Evolutionary conservation across 345 rosid species (phyloP).

Genomic region (Excoecaria agallocha): DNA sequence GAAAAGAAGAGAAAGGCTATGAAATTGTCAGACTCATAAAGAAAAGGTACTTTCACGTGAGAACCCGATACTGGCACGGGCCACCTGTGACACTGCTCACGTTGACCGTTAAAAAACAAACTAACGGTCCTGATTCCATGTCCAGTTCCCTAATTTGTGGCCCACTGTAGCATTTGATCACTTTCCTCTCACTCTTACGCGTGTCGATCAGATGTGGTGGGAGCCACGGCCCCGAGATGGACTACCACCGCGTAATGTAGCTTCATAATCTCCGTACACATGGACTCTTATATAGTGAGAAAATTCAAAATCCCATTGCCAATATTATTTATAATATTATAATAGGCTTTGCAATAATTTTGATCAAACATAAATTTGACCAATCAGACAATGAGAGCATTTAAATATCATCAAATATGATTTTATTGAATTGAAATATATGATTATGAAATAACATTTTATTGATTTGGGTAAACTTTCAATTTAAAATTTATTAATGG

Average conservation of each 20-base stretch:
- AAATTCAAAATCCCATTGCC: neutral
- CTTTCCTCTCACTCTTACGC: neutral
- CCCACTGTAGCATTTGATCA: neutral
- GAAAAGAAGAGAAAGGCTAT: slow-evolving; percentile 14
- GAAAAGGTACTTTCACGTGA: neutral
- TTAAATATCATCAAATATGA: too few relatives aligned
- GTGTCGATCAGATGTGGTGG: neutral
- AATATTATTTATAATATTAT: neutral
- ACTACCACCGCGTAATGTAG: neutral
- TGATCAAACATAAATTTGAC: too few relatives aligned
- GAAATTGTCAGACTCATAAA: neutral
- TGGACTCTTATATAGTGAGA: neutral
- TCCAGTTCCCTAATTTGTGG: neutral
- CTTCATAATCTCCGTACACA: neutral
- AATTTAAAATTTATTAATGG: too few relatives aligned
- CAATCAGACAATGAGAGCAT: too few relatives aligned
- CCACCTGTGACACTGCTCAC: slow-evolving; percentile 3
- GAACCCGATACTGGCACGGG: slow-evolving; percentile 2
- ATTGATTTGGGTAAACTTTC: too few relatives aligned
- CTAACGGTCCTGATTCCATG: neutral
- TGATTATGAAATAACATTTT: too few relatives aligned
- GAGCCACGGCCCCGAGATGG: neutral
- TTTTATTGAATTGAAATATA: too few relatives aligned
- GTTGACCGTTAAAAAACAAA: neutral
- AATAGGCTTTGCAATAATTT: too few relatives aligned